A percentile compares a stretch with the other conserved stretches of the same genome.
phyloP scores from a whole-genome alignment of 179 eudicot species.

The Silene noctiflora region DNA sequence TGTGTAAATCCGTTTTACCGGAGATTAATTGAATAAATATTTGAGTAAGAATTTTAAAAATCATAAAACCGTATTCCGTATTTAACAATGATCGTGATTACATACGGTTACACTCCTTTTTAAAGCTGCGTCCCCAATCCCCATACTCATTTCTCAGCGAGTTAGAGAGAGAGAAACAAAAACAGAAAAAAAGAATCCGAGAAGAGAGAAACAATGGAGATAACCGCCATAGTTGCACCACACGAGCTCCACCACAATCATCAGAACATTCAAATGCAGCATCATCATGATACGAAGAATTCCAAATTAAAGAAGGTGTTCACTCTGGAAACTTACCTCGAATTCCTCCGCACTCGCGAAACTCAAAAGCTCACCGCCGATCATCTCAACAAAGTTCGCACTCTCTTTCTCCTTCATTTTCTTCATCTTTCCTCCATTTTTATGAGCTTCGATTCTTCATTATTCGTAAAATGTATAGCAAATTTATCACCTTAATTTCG shows the following conservation, averaged over 20 bases:
- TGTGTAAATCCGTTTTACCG: no score
- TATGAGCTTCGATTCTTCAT: neutral
- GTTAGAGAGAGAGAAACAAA: no score
- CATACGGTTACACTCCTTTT: no score
- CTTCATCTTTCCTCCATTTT: neutral
- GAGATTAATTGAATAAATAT: no score
- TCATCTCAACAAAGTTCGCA: slow-evolving; percentile 16
- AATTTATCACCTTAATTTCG: neutral
- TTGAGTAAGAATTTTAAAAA: no score
- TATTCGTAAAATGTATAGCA: neutral
- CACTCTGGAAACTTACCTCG: slow-evolving; percentile 26
- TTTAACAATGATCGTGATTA: no score
- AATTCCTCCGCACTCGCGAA: slow-evolving; percentile 19
- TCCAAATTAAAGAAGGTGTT: slow-evolving; percentile 9
- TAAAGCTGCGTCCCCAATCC: no score
- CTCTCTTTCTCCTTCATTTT: neutral
- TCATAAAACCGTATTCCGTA: no score
- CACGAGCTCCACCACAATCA: neutral
- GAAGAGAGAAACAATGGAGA: neutral
- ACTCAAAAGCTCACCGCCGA: neutral
- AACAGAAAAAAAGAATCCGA: no score
- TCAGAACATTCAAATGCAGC: neutral
- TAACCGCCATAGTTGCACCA: neutral
- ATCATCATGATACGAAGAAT: neutral
- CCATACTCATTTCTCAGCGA: no score